These are phyloP conservation scores for Cotoneaster glaucophyllus DNA, from an alignment of 306 rosid species.

Conservation along the genomic window DNA sequence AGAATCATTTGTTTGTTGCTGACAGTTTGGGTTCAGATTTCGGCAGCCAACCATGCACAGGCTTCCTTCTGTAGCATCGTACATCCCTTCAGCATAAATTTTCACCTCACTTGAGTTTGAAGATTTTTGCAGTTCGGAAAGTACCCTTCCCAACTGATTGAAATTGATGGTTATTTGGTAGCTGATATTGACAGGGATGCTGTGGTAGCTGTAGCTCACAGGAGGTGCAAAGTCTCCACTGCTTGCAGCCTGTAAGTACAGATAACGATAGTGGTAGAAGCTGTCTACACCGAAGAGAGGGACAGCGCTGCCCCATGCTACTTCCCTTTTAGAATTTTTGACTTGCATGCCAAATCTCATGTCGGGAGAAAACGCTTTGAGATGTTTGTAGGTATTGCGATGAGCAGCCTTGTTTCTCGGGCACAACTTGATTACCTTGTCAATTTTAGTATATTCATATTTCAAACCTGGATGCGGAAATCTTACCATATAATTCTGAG, in stretches of 20 bases:
- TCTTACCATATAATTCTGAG: neutral
- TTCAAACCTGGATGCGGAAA: neutral
- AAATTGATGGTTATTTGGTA: neutral
- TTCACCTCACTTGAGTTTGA: neutral
- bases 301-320: neutral
- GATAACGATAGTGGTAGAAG: neutral
- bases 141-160: neutral
- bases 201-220: no score
- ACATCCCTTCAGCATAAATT: constrained; percentile 45
- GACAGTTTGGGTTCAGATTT: neutral
- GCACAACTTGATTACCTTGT: constrained; percentile 24
- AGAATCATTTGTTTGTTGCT: constrained; percentile 2
- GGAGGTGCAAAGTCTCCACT: neutral
- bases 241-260: neutral
- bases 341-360: neutral
- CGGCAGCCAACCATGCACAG: constrained; percentile 66
- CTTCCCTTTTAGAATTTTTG: neutral
- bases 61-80: constrained; percentile 41
- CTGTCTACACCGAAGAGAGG: neutral
- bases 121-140: neutral
- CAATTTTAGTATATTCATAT: constrained; percentile 38
- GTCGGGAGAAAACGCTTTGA: neutral
- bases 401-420: neutral
- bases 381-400: neutral
- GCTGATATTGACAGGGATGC: no score